phyloP scores from a whole-genome alignment of 495 filamentous ascomycete genomes.

The Penicillium ucsense region DNA sequence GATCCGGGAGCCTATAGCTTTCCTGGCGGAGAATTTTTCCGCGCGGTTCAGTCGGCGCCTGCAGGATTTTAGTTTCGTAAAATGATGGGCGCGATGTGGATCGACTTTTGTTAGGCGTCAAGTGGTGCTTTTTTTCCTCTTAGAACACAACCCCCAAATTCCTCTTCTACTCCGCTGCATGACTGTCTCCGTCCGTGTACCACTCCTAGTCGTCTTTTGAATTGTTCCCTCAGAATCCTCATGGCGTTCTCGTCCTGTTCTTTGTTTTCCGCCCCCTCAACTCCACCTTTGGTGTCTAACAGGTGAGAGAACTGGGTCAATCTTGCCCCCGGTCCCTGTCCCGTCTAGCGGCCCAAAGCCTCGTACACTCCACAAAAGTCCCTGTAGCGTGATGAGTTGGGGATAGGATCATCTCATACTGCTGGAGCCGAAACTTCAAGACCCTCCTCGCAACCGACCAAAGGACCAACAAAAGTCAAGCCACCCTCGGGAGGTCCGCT shows the following conservation, averaged over 20 bases:
- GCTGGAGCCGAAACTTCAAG: not conserved
- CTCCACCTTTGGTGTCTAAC: not conserved
- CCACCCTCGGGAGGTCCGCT: conserved; percentile 1
- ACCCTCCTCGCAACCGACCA: not conserved
- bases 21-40: conserved; percentile 16
- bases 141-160: no score
- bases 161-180: no score
- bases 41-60: not conserved
- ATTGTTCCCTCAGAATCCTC: no score
- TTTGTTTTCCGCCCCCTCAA: not conserved
- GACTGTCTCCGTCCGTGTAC: no score
- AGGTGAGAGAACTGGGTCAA: no score
- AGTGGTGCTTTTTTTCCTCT: no score
- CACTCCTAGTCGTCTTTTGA: no score
- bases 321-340: no score
- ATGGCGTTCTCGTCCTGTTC: not conserved
- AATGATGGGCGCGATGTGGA: conserved; percentile 13
- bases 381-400: not conserved
- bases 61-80: not conserved
- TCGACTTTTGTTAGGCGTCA: no score
- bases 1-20: conserved; percentile 16
- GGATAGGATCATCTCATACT: not conserved
- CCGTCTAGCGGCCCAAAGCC: not conserved
- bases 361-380: not conserved
- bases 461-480: not conserved